Conservation (phyloP, 345 rosid genomes). For the Boechera divaricarpa region DNA sequence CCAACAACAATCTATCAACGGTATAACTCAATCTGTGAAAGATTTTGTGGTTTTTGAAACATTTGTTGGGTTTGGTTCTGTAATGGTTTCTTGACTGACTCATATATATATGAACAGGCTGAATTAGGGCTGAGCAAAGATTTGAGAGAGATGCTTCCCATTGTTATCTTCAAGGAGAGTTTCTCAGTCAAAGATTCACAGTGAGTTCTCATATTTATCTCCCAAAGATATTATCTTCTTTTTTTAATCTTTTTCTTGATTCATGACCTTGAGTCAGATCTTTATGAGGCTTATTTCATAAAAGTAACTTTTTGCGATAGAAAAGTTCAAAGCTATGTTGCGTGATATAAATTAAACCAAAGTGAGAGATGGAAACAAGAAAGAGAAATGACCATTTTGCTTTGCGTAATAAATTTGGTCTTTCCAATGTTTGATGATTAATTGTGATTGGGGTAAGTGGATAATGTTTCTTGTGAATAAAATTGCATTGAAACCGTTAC, state of each 20-base stretch:
- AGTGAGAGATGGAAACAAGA: not conserved
- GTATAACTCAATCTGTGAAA: not conserved
- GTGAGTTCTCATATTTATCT: slow-evolving; percentile 49
- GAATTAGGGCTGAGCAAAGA: slow-evolving; percentile 79
- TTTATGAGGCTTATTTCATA: not conserved
- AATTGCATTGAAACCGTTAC: slow-evolving; percentile 7
- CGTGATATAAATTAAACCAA: slow-evolving; percentile 8
- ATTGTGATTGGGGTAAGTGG: not conserved
- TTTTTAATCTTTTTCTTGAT: not conserved
- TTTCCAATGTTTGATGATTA: slow-evolving; percentile 3
- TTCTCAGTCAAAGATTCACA: slow-evolving; percentile 67
- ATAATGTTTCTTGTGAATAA: not conserved
- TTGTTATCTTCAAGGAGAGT: slow-evolving; percentile 74
- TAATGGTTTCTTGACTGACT: not conserved
- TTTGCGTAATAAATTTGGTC: not conserved
- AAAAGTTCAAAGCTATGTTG: slow-evolving; percentile 7
- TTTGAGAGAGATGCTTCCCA: slow-evolving; percentile 83
- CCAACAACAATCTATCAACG: slow-evolving; percentile 33
- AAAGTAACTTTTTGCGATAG: not conserved
- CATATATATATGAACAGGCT: slow-evolving; percentile 43
- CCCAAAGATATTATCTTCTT: no score
- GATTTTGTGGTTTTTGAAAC: not conserved
- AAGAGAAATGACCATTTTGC: not conserved
- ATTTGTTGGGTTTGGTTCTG: slow-evolving; percentile 20
- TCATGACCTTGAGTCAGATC: not conserved